Percentiles rank a stretch among this genome's conserved stretches.
phyloP scores from a whole-genome alignment of 805 yeast genomes.

The Cephaloascus albidus region DNA sequence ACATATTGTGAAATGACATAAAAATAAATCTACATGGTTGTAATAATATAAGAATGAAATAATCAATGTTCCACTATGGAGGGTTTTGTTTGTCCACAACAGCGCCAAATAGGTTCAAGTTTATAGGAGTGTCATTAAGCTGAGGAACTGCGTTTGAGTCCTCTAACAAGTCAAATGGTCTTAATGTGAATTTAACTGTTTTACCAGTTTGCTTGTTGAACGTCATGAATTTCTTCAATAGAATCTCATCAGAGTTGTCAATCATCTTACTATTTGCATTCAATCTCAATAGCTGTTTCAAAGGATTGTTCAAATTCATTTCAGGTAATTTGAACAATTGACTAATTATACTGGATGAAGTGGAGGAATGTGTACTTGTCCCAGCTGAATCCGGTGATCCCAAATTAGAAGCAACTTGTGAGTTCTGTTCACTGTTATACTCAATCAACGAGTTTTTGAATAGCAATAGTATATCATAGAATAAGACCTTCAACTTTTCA shows the following conservation, averaged over 20 bases:
- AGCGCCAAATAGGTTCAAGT: conserved; percentile 44
- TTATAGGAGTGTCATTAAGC: conserved; percentile 44
- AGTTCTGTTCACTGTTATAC: not conserved
- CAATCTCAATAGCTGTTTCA: not conserved
- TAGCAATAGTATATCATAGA: conserved; percentile 51
- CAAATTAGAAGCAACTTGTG: not conserved
- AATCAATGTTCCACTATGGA: no score
- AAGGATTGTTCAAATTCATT: not conserved
- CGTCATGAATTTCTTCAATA: conserved; percentile 6
- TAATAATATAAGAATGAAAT: no score
- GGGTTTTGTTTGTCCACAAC: conserved; percentile 39
- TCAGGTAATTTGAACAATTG: not conserved
- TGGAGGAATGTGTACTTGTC: no score
- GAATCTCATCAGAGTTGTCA: not conserved
- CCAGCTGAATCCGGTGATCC: no score
- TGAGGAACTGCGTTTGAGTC: conserved; percentile 40
- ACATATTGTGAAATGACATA: no score
- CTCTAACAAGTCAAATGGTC: conserved; percentile 50
- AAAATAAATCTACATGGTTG: no score
- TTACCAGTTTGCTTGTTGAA: conserved; percentile 12
- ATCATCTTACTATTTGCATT: not conserved
- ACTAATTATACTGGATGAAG: not conserved
- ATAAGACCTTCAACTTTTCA: conserved; percentile 42
- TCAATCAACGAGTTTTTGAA: conserved; percentile 31
- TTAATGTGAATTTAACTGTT: conserved; percentile 26